Conservation (phyloP, 2,329 filamentous ascomycete species). For the Exophiala sideris region DNA sequence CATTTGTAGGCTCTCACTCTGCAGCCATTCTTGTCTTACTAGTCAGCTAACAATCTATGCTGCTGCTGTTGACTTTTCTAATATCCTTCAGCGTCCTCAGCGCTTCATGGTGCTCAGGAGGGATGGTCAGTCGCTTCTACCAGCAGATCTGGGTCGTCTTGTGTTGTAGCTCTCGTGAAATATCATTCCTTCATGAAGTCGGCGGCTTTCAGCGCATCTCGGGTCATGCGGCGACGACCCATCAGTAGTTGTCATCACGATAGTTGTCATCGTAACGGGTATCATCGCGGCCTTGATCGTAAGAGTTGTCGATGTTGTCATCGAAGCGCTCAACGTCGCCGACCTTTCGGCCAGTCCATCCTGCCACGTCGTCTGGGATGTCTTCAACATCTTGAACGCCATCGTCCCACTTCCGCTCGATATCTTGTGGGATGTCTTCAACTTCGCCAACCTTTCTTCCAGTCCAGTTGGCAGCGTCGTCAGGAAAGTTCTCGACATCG, state of each 20-base stretch:
- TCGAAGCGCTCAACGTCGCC: conserved; percentile 45
- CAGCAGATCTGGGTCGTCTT: neutral
- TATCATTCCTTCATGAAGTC: neutral
- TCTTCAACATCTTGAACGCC: conserved; percentile 35
- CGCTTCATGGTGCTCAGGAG: no score
- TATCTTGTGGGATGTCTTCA: conserved; percentile 39
- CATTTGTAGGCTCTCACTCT: no score
- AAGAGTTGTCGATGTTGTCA: conserved; percentile 42
- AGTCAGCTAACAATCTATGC: no score
- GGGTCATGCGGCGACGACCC: neutral
- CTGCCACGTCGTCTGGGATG: conserved; percentile 37
- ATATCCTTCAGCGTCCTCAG: no score
- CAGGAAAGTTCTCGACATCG: conserved; percentile 40
- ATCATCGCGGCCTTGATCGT: conserved; percentile 39
- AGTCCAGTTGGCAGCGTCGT: conserved; percentile 44
- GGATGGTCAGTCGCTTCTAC: no score
- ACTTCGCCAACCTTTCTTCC: conserved; percentile 42
- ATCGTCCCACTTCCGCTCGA: conserved; percentile 36
- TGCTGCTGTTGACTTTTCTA: no score
- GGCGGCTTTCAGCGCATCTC: neutral
- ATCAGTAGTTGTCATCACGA: neutral
- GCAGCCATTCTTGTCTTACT: no score
- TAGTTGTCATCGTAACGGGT: conserved; percentile 16
- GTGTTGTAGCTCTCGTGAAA: neutral
- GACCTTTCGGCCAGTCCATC: conserved; percentile 40